Percentiles rank a stretch among this genome's conserved stretches.
Evolutionary conservation across 495 filamentous ascomycete species (phyloP).

Genomic region (Penicillium samsonianum): DNA sequence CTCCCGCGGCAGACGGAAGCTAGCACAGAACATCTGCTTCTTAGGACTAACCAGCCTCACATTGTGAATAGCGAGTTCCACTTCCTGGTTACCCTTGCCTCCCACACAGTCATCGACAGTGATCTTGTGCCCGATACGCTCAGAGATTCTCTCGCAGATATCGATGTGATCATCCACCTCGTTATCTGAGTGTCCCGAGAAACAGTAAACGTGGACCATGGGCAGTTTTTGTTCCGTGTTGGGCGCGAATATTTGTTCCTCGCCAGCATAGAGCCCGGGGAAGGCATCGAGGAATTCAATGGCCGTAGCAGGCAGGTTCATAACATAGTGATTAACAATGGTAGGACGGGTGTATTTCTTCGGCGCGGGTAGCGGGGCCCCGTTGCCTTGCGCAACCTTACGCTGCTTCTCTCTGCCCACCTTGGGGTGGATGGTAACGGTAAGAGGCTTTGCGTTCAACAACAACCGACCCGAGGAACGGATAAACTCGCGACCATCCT

Average conservation of each 20-base stretch:
- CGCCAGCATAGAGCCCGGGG: conserved; percentile 73
- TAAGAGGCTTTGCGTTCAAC: conserved; percentile 49
- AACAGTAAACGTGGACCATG: conserved; percentile 89
- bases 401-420: conserved; percentile 28
- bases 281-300: conserved; percentile 84
- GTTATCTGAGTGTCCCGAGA: conserved; percentile 72
- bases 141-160: conserved; percentile 68
- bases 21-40: conserved; percentile 96
- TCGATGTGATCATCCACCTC: conserved; percentile 59
- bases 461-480: conserved; percentile 63
- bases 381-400: conserved; percentile 19
- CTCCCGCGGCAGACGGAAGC: conserved; percentile 76
- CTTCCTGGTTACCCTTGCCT: conserved; percentile 42
- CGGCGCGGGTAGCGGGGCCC: conserved; percentile 36
- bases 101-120: conserved; percentile 55
- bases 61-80: conserved; percentile 67
- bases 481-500: conserved; percentile 83
- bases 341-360: conserved; percentile 57
- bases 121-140: conserved; percentile 62
- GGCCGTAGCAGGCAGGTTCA: conserved; percentile 93
- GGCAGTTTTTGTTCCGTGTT: conserved; percentile 63
- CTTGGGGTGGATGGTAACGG: conserved; percentile 45
- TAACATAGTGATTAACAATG: conserved; percentile 86
- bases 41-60: conserved; percentile 88
- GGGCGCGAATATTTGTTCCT: conserved; percentile 65